phyloP scores from a whole-genome alignment of 768 basidiomycete species.

The Boletus rubescentipes region DNA sequence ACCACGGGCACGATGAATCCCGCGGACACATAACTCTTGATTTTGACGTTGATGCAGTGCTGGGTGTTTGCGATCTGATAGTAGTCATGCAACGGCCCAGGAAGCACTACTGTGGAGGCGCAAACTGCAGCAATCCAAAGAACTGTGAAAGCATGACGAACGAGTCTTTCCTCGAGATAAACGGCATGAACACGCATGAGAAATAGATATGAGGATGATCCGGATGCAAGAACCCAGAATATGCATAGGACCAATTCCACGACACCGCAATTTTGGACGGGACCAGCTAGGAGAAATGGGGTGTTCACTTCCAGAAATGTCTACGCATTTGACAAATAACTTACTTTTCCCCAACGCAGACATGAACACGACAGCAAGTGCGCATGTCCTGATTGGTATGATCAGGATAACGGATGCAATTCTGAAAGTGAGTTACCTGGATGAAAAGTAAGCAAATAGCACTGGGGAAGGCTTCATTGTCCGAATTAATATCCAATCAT shows the following conservation, averaged over 20 bases:
- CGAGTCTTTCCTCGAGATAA: conserved; percentile 21
- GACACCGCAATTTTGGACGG: conserved; percentile 19
- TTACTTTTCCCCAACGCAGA: conserved; percentile 21
- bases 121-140: conserved; percentile 35
- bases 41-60: conserved; percentile 29
- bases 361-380: conserved; percentile 19
- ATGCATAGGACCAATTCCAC: conserved; percentile 15
- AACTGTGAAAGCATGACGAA: conserved; percentile 25
- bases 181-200: conserved; percentile 40
- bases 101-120: conserved; percentile 27
- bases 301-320: background rate
- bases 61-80: conserved; percentile 33
- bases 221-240: conserved; percentile 21
- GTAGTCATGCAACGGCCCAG: conserved; percentile 22
- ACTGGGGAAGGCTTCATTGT: conserved; percentile 13
- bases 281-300: conserved; percentile 16
- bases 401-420: conserved; percentile 1
- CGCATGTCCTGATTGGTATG: conserved; percentile 12
- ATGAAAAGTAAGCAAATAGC: conserved; percentile 23
- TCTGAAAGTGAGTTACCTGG: conserved; percentile 15
- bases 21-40: conserved; percentile 24
- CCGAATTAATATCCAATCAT: conserved; percentile 20
- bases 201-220: conserved; percentile 36
- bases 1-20: conserved; percentile 30
- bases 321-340: background rate